Evolutionary conservation across 768 basidiomycete genomes (phyloP).

Genomic region (Trametes cubensis): DNA sequence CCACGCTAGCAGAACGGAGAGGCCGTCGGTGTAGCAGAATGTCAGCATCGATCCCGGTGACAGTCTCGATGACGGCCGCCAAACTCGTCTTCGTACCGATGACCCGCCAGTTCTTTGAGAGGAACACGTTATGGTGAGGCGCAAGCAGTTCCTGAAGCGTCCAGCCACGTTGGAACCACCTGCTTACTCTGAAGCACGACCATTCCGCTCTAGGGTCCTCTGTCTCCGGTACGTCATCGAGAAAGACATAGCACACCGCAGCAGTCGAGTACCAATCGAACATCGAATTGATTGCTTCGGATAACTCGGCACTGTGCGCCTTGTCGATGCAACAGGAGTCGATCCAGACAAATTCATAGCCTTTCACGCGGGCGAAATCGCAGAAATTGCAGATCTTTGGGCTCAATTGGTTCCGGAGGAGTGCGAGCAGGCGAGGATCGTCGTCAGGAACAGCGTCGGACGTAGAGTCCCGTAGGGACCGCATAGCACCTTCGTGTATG

Average conservation of each 20-base stretch:
- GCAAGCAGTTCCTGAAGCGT: neutral
- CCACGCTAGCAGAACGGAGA: neutral
- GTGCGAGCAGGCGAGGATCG: too few relatives aligned
- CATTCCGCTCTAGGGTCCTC: neutral
- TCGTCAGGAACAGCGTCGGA: too few relatives aligned
- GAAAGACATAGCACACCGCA: neutral
- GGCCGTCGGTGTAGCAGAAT: neutral
- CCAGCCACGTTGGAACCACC: neutral
- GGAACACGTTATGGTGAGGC: neutral
- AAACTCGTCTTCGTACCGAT: neutral
- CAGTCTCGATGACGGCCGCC: neutral
- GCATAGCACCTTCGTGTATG: too few relatives aligned
- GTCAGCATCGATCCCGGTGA: neutral
- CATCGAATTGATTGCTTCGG: slow-evolving; percentile 4
- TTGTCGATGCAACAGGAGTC: slow-evolving; percentile 9
- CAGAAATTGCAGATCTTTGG: neutral
- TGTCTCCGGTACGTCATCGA: neutral
- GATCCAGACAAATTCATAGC: neutral
- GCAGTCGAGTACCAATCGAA: neutral
- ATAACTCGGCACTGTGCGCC: slow-evolving; percentile 1
- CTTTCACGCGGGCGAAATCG: neutral
- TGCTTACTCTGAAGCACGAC: neutral
- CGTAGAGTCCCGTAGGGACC: too few relatives aligned
- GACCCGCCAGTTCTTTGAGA: neutral
- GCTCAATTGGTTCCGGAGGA: too few relatives aligned